Evolutionary conservation across 192 early-diverging fungal genomes (phyloP).

Genomic region (Backusella mclennaniae): DNA sequence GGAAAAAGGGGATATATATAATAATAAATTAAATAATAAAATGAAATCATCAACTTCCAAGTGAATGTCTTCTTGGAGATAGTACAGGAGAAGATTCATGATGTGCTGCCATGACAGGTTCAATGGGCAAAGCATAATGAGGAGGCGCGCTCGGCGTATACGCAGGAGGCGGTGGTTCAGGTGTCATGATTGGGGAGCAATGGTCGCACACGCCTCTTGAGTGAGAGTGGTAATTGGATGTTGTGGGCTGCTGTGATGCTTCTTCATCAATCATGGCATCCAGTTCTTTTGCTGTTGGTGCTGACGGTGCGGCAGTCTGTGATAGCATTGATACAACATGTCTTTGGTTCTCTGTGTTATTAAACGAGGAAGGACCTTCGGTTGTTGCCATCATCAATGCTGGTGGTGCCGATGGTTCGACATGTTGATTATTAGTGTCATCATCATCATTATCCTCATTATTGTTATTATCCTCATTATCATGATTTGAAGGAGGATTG

Average conservation of each 20-base stretch:
- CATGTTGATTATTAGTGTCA: background rate
- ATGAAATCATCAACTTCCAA: background rate
- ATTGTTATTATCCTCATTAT: background rate
- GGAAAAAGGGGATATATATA: background rate
- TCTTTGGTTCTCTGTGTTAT: background rate
- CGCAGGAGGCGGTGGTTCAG: constrained; percentile 22
- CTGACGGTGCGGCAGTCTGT: constrained; percentile 16
- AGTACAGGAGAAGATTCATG: background rate
- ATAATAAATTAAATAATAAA: background rate
- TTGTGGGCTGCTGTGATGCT: background rate
- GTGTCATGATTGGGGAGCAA: background rate
- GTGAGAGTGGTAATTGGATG: background rate
- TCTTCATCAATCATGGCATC: background rate
- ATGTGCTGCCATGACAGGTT: background rate
- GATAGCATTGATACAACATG: background rate
- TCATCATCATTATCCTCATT: background rate
- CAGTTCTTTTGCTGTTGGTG: constrained; percentile 21
- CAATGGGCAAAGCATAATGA: constrained; percentile 9
- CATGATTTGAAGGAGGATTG: background rate
- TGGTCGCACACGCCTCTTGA: background rate
- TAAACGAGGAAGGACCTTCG: background rate
- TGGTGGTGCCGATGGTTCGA: constrained; percentile 12
- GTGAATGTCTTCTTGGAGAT: constrained; percentile 9
- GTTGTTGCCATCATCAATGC: background rate
- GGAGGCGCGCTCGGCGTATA: constrained; percentile 26